phyloP scores from a whole-genome alignment of 257 asterid species.

The Nicotiana sylvestris region DNA sequence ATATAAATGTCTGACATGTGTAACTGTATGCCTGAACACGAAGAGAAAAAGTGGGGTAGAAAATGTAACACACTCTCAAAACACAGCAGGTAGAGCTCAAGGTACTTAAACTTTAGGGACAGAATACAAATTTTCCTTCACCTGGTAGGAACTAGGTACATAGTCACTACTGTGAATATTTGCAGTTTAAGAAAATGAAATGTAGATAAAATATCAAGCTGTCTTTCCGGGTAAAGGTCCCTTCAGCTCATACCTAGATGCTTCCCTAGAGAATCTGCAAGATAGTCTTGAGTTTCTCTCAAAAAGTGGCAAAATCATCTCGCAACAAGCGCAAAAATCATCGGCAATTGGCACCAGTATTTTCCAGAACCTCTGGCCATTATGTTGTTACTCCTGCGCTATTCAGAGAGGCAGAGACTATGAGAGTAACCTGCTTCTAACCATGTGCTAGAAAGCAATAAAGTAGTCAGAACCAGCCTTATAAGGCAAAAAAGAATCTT shows the following conservation, averaged over 20 bases:
- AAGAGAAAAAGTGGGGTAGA: background rate
- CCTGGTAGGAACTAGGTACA: background rate
- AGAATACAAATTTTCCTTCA: background rate
- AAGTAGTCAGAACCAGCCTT: background rate
- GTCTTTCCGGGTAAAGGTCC: background rate
- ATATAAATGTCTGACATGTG: background rate
- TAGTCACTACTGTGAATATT: background rate
- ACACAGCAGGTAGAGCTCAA: background rate
- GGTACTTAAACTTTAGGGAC: background rate
- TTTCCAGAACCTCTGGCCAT: background rate
- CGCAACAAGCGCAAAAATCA: background rate
- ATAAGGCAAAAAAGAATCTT: background rate
- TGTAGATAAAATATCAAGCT: background rate
- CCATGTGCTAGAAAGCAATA: background rate
- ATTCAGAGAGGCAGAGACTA: background rate
- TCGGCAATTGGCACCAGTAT: background rate
- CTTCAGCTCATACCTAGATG: background rate
- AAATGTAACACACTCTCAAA: background rate
- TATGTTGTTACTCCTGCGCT: background rate
- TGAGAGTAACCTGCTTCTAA: background rate
- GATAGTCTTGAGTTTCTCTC: background rate
- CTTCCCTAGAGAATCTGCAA: background rate
- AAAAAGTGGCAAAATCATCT: background rate
- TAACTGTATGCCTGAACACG: background rate
- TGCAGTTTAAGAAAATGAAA: conserved; percentile 1